phyloP scores from a whole-genome alignment of 169 alveolate genomes.

The Babesia ovata region DNA sequence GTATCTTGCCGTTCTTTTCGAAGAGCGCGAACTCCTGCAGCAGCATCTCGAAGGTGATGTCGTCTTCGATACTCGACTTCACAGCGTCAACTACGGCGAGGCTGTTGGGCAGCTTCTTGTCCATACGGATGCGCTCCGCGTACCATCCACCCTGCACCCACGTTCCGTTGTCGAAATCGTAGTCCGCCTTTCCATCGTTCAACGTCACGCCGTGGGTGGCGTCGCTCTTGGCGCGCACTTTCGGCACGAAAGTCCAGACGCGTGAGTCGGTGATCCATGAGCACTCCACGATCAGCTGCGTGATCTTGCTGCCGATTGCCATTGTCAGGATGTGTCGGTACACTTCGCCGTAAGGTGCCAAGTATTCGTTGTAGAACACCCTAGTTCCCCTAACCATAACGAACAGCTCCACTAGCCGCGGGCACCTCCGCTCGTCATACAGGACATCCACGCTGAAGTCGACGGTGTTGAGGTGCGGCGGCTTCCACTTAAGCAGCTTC shows the following conservation, averaged over 20 bases:
- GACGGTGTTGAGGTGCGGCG: slow-evolving; percentile 91
- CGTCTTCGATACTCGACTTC: slow-evolving; percentile 82
- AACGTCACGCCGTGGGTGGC: not conserved
- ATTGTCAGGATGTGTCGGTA: slow-evolving; percentile 77
- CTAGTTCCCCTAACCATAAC: slow-evolving; percentile 74
- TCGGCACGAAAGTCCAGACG: slow-evolving; percentile 74
- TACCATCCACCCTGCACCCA: slow-evolving; percentile 90
- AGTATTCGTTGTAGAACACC: slow-evolving; percentile 75
- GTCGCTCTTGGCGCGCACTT: slow-evolving; percentile 23
- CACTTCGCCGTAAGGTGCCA: slow-evolving; percentile 85
- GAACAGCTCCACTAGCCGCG: slow-evolving; percentile 70
- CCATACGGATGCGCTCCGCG: slow-evolving; percentile 87
- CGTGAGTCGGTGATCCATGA: slow-evolving; percentile 73
- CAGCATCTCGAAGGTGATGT: slow-evolving; percentile 78
- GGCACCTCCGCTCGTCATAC: slow-evolving; percentile 67
- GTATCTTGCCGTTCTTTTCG: slow-evolving; percentile 60
- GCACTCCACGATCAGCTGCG: slow-evolving; percentile 73
- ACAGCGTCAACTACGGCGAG: slow-evolving; percentile 77
- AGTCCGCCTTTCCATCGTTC: slow-evolving; percentile 59
- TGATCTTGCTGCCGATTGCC: slow-evolving; percentile 69
- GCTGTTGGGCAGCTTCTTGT: slow-evolving; percentile 82
- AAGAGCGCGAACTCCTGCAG: slow-evolving; percentile 69
- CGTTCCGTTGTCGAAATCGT: slow-evolving; percentile 78
- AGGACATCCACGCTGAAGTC: slow-evolving; percentile 85
- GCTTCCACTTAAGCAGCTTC: slow-evolving; percentile 94